Base-by-base conservation (phyloP, 108 stramenopile species). In the Parietichytrium sp. region DNA sequence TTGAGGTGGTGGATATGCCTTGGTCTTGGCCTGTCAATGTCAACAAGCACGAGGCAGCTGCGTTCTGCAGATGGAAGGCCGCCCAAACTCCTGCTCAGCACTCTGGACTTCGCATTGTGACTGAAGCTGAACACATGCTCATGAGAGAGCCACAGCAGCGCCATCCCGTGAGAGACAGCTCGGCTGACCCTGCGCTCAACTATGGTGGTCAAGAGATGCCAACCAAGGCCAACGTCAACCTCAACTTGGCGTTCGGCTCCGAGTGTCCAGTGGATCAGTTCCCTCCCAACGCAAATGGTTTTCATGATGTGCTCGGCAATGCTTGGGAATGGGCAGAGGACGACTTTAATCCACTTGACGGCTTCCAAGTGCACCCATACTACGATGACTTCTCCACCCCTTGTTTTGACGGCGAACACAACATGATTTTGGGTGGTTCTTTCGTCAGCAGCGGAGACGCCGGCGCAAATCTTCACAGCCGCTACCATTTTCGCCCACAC, bases 301-400 rank as follows among this genome's bases (percentile, higher is more conserved):
- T 89, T 29, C 54, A 86, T 27, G 95, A 95, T 84, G 90, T 92
- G 15, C 84, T 91, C 30, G 96, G 96, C 31, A 97, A 94, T 87
- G 93, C 92, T n/a, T 97, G 96, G 96, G 95, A 97, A 83, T 96
- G 94, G 94, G 91, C 89, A 0, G 94, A 95, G 79, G 94, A 95
- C 84, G 91, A 94, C 52, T 96, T 97, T 82, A 92, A 91, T 54
- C 93, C 94, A 7, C 86, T 97, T 31, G 92, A 92, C 48, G 92
- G 91, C 51, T 96, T 95, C 81, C 85, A 91, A 52, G 92, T 94
- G 27, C 93, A 94, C 78, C 94, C 93, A 45, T 79, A 91, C 20
- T 94, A 94, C 81, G 93, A 95, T 82, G 96, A 97, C 54, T 97
- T 97, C 80, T 93, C 92, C 27, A 92, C 95, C 13, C 96, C 96